Evolutionary conservation across 805 yeast species (phyloP).

Genomic region (Saccharomycopsis babjevae): DNA sequence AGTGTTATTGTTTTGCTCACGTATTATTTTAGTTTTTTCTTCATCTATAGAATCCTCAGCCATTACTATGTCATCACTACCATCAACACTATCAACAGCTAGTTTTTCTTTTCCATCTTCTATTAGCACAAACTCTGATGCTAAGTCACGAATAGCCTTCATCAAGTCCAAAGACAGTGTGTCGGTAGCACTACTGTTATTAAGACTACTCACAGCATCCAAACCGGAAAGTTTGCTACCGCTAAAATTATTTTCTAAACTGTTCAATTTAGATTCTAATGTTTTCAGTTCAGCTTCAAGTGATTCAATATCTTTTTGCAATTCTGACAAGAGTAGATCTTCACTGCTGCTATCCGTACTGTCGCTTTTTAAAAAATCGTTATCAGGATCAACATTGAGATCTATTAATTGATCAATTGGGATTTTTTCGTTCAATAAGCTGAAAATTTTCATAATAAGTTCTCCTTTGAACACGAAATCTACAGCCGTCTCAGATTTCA

Average conservation of each 20-base stretch:
- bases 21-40: neutral
- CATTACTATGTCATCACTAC: neutral
- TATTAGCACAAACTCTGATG: neutral
- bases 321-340: neutral
- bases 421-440: constrained; percentile 5
- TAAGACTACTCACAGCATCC: neutral
- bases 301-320: neutral
- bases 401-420: constrained; percentile 3
- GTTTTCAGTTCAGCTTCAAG: neutral
- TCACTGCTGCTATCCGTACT: neutral
- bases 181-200: neutral
- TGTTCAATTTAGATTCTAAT: neutral
- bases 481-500: constrained; percentile 12
- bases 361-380: neutral
- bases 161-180: neutral
- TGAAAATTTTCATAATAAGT: constrained; percentile 12
- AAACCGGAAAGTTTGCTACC: neutral
- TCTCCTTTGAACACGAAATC: constrained; percentile 15
- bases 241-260: neutral
- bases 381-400: neutral
- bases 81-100: neutral
- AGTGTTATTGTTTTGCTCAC: neutral
- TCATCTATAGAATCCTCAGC: neutral
- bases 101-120: neutral
- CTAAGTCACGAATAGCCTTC: neutral